These are phyloP conservation scores for Fusarium multiceps DNA, from an alignment of 2,329 filamentous ascomycete species.

Conservation along the genomic window DNA sequence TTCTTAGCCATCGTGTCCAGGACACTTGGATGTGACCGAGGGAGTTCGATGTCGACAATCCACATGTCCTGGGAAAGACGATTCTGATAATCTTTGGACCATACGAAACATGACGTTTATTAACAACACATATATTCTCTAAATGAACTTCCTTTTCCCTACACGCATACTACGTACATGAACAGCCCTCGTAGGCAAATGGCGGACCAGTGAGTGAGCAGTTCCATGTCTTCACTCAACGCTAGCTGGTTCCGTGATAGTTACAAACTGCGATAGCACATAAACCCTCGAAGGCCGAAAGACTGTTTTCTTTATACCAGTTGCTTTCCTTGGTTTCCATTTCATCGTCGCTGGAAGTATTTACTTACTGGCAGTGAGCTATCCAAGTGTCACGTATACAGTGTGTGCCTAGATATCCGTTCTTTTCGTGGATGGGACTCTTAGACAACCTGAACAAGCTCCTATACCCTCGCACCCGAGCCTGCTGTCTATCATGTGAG, in stretches of 20 bases:
- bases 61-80: background rate
- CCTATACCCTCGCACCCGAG: background rate
- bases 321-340: background rate
- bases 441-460: background rate
- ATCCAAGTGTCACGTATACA: background rate
- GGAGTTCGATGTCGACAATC: too few species aligned
- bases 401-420: background rate
- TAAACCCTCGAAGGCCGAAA: background rate
- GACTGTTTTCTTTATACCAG: background rate
- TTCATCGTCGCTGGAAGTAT: background rate
- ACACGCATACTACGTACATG: background rate
- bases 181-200: background rate
- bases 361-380: background rate
- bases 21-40: too few species aligned
- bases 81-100: background rate
- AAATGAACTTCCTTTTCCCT: background rate
- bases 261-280: background rate
- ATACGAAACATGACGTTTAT: background rate
- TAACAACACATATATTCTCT: background rate
- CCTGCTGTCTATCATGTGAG: background rate
- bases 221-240: background rate
- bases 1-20: background rate
- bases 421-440: background rate
- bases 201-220: background rate
- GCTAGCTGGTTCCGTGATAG: background rate